Base-by-base conservation (phyloP, 495 filamentous ascomycete species). In the Podospora bellae-mahoneyi region DNA sequence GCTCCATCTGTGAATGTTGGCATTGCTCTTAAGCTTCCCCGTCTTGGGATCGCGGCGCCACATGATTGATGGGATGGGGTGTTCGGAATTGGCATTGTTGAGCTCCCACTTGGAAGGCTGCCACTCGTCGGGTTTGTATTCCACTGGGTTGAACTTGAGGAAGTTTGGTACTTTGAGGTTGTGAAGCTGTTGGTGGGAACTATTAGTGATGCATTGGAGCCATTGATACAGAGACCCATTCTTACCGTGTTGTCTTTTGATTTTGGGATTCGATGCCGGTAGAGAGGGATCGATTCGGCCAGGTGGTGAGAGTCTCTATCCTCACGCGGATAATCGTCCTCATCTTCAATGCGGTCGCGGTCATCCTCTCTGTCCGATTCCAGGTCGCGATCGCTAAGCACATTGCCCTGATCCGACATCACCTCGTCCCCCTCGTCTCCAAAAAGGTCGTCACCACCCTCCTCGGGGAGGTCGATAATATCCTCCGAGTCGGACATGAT, bases 141-240 rank as follows among this genome's bases (percentile, higher is more conserved):
- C 84, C 72, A 86, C 84, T 0, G 92, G 88, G 62, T 92, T 87
- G 60, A 96, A 81, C 60, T 87, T 89, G 64, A 97, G 82, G 78
- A 94, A 96, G 13, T 86, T 84, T 5, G 94, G 93, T 1, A 97
- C 81, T 63, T 88, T 88, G 76, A 97, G 82, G 13, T 92, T 85
- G 77, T 93, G 90, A 27, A 96, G 76, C 92, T 96, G 66, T 39
- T 15, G 16, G n/a, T 0, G 5, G 9, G n/a, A 9, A 7, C 16
- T 18, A n/a, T 63, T n/a, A 44, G 18, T 10, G 19, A 32, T 26
- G 2, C 5, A 5, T 20, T 3, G 32, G 10, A 23, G 19, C 23
- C 23, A 68, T 54, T 54, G n/a, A 19, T 1, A 32, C 2, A 5
- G 9, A 6, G 28, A 19, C 13, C 7, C n/a, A 60, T 19, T 53